A percentile compares a stretch with the other conserved stretches of the same genome.
Evolutionary conservation across 2,329 filamentous ascomycete species (phyloP).

Genomic region (Alternaria sp.): DNA sequence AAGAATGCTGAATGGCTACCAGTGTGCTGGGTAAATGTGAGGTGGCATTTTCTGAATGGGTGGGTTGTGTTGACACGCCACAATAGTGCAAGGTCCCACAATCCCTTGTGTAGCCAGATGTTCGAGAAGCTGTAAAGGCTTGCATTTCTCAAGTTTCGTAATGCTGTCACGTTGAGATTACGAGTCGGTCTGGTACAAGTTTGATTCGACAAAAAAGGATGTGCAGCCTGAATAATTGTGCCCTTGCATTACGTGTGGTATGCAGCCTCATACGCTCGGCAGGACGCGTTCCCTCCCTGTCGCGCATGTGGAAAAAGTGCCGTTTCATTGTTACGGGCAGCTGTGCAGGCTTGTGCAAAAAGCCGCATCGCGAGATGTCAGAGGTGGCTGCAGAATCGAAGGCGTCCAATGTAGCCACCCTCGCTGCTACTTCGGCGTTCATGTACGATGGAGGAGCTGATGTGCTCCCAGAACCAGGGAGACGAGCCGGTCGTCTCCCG

Average conservation of each 20-base stretch:
- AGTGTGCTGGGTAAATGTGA: constrained; percentile 4
- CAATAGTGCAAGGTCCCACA: constrained; percentile 20
- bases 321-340: background rate
- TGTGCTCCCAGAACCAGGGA: constrained; percentile 26
- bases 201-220: background rate
- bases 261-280: background rate
- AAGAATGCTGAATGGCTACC: constrained; percentile 9
- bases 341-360: background rate
- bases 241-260: constrained; percentile 3
- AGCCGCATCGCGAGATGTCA: background rate
- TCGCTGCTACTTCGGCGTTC: constrained; percentile 12
- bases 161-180: background rate
- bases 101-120: constrained; percentile 14
- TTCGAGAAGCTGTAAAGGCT: constrained; percentile 14
- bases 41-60: constrained; percentile 17
- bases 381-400: constrained; percentile 3
- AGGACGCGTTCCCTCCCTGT: background rate
- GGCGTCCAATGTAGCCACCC: constrained; percentile 6
- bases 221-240: background rate
- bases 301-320: background rate
- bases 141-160: background rate
- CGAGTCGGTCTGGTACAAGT: constrained; percentile 1
- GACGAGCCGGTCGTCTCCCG: constrained; percentile 33
- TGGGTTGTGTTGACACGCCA: constrained; percentile 19
- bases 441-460: constrained; percentile 10